Conservation (phyloP, 2,329 filamentous ascomycete species). For the Podosphaera leucotricha region DNA sequence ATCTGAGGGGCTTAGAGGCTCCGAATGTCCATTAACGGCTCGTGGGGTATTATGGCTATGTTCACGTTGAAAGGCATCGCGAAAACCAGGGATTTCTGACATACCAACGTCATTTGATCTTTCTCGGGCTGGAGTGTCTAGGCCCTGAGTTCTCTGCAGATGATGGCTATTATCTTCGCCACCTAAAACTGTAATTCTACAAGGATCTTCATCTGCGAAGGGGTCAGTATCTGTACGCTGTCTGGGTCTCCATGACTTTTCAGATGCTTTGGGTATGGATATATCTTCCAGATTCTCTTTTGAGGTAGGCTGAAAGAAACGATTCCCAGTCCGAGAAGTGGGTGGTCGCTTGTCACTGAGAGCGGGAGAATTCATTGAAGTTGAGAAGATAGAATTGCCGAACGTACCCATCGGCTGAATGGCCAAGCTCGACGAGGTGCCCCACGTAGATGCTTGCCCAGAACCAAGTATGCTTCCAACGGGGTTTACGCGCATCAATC, state of each 20-base stretch:
- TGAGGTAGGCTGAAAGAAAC: constrained; percentile 63
- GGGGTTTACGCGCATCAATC: constrained; percentile 30
- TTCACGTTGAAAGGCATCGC: constrained; percentile 25
- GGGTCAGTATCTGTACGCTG: constrained; percentile 53
- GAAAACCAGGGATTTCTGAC: constrained; percentile 32
- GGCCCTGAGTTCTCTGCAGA: constrained; percentile 19
- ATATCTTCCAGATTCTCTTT: constrained; percentile 53
- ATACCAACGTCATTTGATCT: constrained; percentile 35
- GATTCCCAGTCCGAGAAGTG: constrained; percentile 53
- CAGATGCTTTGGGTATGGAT: constrained; percentile 24
- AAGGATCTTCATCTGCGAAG: constrained; percentile 40
- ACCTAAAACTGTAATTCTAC: constrained; percentile 49
- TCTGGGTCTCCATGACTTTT: constrained; percentile 34
- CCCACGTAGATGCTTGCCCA: constrained; percentile 24
- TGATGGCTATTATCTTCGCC: constrained; percentile 35
- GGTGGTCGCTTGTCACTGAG: constrained; percentile 46
- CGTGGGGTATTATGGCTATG: constrained; percentile 19
- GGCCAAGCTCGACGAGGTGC: constrained; percentile 27
- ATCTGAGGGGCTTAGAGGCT: constrained; percentile 71
- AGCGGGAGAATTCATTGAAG: constrained; percentile 26
- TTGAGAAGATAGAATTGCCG: constrained; percentile 58
- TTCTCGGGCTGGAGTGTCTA: constrained; percentile 21
- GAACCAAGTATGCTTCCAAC: constrained; percentile 22
- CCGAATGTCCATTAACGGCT: constrained; percentile 26
- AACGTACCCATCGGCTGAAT: constrained; percentile 64